Conservation (phyloP, 2,329 filamentous ascomycete species). For the Hypoxylon sp. region DNA sequence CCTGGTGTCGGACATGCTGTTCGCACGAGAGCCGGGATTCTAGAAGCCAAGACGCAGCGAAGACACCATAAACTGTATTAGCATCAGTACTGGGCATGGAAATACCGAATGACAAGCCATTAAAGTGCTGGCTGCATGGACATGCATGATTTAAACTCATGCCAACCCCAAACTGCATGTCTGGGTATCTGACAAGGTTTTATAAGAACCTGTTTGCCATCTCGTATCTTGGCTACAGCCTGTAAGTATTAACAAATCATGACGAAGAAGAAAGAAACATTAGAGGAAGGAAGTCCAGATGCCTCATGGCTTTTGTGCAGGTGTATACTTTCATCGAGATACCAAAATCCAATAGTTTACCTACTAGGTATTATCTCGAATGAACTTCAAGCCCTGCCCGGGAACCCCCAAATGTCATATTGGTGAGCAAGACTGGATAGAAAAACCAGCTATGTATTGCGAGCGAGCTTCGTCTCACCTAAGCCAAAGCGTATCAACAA, state of each 20-base stretch:
- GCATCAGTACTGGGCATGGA: background rate
- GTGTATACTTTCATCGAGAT: background rate
- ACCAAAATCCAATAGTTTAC: background rate
- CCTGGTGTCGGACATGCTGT: background rate
- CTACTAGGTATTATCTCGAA: background rate
- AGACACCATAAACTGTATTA: background rate
- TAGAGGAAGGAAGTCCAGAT: background rate
- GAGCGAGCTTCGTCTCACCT: background rate
- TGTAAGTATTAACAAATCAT: slow-evolving; percentile 3
- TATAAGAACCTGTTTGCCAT: slow-evolving; percentile 16
- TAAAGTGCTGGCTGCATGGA: background rate
- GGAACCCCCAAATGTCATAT: background rate
- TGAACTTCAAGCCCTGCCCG: background rate
- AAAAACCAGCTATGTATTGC: background rate
- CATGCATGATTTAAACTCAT: slow-evolving; percentile 18
- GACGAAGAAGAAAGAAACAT: background rate
- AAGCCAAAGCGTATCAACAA: background rate
- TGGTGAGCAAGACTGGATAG: background rate
- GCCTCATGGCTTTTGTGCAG: background rate
- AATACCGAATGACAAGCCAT: background rate
- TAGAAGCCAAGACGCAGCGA: background rate
- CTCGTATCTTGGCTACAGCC: slow-evolving; percentile 31
- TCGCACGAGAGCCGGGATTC: background rate
- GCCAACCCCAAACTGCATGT: slow-evolving; percentile 16
- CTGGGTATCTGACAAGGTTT: slow-evolving; percentile 26